Evolutionary conservation across 768 basidiomycete species (phyloP), one percentile per base, ranked within the genome.

Genomic region (Boletus coccyginus): DNA sequence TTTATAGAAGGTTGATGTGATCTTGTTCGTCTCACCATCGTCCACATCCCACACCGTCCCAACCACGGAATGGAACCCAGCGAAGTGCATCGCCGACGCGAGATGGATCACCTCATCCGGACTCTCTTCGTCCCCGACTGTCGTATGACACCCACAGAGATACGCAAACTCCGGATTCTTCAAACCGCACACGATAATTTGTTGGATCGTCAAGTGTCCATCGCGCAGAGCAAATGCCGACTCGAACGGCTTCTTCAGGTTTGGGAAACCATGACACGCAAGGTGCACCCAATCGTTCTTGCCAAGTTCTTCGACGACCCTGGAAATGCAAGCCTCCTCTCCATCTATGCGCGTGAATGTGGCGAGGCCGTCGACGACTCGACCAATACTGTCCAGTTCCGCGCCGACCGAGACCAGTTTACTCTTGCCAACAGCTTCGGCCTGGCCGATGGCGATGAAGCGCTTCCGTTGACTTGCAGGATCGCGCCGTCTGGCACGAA

Each of bases 251-350:
- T 56, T 46, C 12, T 5, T 21, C 5, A 5, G 14, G 9, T 58
- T 46, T 10, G 54, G 58, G 24, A 44, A n/a, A 7, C 63, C 69
- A 33, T 70, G 69, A 29, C 69, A 70, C 0, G 67, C 63, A 17
- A 70, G 53, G 33, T 70, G 69, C 3, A 64, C 63, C 69, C 67
- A 70, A 1, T 46, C 21, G 19, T 16, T 31, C 33, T 43, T 42
- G 13, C 40, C 3, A 2, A 55, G 33, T 14, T 40, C 50, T 5
- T 55, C 35, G 0, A 55, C n/a, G 3, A 66, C 57, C n/a, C 43
- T 24, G 9, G 27, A 17, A 3, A 38, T 43, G 7, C 27, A 38
- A 12, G 52, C 47, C 5, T 31, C 53, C 7, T 38, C 10, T 3
- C 46, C 56, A 14, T 57, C 56, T 29, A 57, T 38, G 21, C 17